Conservation (phyloP, 208 protist species). For the Trypanosoma avium region DNA sequence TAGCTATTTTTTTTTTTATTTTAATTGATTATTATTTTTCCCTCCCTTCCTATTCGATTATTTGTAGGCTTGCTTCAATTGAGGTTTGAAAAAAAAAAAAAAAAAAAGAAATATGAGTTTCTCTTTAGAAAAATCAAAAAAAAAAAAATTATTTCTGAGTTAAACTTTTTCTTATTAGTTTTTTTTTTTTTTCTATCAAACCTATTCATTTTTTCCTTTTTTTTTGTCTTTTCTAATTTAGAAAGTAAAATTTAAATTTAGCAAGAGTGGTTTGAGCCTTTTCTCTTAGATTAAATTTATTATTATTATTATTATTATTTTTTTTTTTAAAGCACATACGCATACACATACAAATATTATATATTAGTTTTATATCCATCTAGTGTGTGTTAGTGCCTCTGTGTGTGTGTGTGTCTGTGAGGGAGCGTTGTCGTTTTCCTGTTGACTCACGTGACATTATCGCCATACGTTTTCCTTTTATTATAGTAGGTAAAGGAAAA, state of each 20-base stretch:
- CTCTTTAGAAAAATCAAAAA: background rate
- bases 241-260: too few relatives aligned
- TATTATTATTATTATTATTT: too few relatives aligned
- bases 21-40: background rate
- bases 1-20: conserved; percentile 9
- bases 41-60: background rate
- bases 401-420: background rate
- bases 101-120: too few relatives aligned
- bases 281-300: too few relatives aligned
- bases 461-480: conserved; percentile 1
- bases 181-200: too few relatives aligned
- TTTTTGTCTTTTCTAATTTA: too few relatives aligned
- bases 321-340: too few relatives aligned
- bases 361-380: too few relatives aligned
- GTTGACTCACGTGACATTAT: background rate
- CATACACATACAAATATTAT: too few relatives aligned
- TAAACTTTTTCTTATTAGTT: too few relatives aligned
- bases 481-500: background rate
- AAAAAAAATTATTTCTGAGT: background rate
- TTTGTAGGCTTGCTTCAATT: background rate
- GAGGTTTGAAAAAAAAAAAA: background rate
- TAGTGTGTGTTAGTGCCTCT: conserved; percentile 11
- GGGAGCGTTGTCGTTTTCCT: background rate
- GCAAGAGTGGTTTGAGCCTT: too few relatives aligned
- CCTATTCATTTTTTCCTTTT: too few relatives aligned